These are phyloP conservation scores for Chalciporus piperatus DNA, from an alignment of 768 basidiomycete species.

Conservation along the genomic window DNA sequence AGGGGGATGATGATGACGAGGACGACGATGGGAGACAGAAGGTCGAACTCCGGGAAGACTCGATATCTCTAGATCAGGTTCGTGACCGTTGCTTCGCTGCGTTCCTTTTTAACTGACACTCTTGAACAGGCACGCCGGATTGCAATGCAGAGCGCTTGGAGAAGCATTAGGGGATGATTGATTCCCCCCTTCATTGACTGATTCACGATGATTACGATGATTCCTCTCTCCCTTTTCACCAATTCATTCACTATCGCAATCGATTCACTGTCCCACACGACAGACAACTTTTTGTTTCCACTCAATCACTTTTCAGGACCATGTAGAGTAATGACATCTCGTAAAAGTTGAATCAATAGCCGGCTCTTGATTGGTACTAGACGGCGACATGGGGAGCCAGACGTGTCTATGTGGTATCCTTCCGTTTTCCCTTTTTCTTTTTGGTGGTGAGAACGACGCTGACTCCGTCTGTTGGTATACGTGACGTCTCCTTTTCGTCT, in stretches of 20 bases:
- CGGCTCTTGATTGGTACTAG: conserved; percentile 1
- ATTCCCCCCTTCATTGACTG: conserved; percentile 8
- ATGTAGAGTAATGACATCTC: conserved; percentile 26
- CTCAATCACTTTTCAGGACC: conserved; percentile 15
- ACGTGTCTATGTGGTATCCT: conserved; percentile 12
- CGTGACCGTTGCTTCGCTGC: conserved; percentile 13
- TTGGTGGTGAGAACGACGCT: conserved; percentile 1
- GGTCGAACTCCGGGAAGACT: conserved; percentile 76
- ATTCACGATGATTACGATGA: conserved; percentile 1
- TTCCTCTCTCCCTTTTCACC: conserved; percentile 1
- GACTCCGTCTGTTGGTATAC: not conserved
- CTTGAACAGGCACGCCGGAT: conserved; percentile 68
- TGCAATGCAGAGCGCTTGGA: conserved; percentile 89
- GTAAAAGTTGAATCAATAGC: conserved; percentile 6
- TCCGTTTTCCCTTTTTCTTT: conserved; percentile 22
- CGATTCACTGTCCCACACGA: conserved; percentile 10
- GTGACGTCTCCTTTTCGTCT: conserved; percentile 8
- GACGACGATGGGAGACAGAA: conserved; percentile 62
- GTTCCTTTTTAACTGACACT: conserved; percentile 3
- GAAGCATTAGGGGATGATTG: conserved; percentile 56
- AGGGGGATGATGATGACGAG: conserved; percentile 80
- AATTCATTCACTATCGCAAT: conserved; percentile 8
- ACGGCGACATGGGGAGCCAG: not conserved
- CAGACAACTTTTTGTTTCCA: conserved; percentile 8
- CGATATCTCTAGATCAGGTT: conserved; percentile 93